Conservation (phyloP, 192 early-diverging fungal species). For the Entomortierella chlamydospora region DNA sequence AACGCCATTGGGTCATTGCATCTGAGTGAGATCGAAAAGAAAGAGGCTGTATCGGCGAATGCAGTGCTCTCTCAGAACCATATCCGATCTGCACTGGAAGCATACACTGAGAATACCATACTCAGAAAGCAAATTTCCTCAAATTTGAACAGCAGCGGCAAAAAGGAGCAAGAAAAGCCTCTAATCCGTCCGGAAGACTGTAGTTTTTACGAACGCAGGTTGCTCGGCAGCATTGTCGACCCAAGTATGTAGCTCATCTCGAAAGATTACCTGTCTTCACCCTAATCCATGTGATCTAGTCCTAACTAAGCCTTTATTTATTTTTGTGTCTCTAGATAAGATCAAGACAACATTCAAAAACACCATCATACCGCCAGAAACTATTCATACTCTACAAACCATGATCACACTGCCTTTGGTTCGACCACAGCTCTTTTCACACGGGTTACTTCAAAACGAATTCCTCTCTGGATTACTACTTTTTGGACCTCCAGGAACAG, state of each 20-base stretch:
- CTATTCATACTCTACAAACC: slow-evolving; percentile 89
- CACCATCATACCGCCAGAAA: slow-evolving; percentile 79
- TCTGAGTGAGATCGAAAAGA: slow-evolving; percentile 1
- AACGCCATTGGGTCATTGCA: slow-evolving; percentile 58
- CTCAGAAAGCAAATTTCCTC: slow-evolving; percentile 8
- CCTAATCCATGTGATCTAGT: too few relatives aligned
- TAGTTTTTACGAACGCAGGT: slow-evolving; percentile 79
- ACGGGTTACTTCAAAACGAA: slow-evolving; percentile 75
- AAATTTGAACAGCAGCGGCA: slow-evolving; percentile 32
- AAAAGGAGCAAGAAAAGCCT: slow-evolving; percentile 31
- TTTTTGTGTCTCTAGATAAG: slow-evolving; percentile 46
- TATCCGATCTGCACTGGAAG: slow-evolving; percentile 32
- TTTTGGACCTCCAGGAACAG: slow-evolving; percentile 90
- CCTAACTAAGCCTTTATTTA: background rate
- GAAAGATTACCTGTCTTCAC: too few relatives aligned
- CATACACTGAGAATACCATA: slow-evolving; percentile 24
- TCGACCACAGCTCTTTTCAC: slow-evolving; percentile 81
- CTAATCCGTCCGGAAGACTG: slow-evolving; percentile 48
- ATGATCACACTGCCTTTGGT: slow-evolving; percentile 82
- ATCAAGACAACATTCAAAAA: slow-evolving; percentile 74
- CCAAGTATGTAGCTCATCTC: slow-evolving; percentile 73
- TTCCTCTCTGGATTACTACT: slow-evolving; percentile 82
- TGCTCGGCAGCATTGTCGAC: slow-evolving; percentile 84
- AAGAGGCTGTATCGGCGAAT: background rate
- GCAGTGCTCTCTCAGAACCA: slow-evolving; percentile 16